Base-by-base conservation (phyloP, 257 asterid genomes). In the Capsicum rhomboideum region DNA sequence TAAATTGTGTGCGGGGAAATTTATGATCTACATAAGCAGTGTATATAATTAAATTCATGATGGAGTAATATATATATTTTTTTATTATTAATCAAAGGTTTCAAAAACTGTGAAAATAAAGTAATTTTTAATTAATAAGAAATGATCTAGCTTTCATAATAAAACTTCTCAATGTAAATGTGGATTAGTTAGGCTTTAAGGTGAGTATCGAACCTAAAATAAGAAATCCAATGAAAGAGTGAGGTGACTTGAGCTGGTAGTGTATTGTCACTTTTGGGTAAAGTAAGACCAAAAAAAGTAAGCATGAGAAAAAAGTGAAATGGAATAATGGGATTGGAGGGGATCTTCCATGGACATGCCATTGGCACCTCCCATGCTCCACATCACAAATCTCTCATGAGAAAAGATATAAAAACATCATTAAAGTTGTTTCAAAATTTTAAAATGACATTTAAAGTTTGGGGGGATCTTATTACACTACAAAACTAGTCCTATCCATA, bases 281-380 rank as follows among this genome's bases (percentile, higher is more conserved):
- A 44, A 21, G 79, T 6, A 21, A 8, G 26, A 67, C n/a, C 11
- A 44, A 72, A 31, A n/a, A 72, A 42, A 13, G 37, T 72, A n/a
- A n/a, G 56, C 6, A 42, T 7, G 37, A n/a, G 20, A 31, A 67
- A 17, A 31, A 49, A 8, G 77, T 29, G 21, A 16, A 16, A 67
- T 67, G 77, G 77, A 67, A 34, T 64, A 64, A 13, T 64, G 44
- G 42, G 44, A 64, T 28, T 64, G 72, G 72, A 64, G 17, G 44
- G 72, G 44, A 64, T 64, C 44, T 64, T 64, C 42, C 72, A 13
- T 12, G 79, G 34, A 72, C 42, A 72, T 72, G 37, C 79, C 79
- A 64, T 64, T 28, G 40, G 31, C 72, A 46, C 44, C 44, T 34
- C 37, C 37, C 37, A 34, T 34, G 37, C 37, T 34, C 44, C 44